Percentiles rank a stretch among this genome's conserved stretches.
phyloP scores from a whole-genome alignment of 768 basidiomycete species.

The Leccinum arenicola region DNA sequence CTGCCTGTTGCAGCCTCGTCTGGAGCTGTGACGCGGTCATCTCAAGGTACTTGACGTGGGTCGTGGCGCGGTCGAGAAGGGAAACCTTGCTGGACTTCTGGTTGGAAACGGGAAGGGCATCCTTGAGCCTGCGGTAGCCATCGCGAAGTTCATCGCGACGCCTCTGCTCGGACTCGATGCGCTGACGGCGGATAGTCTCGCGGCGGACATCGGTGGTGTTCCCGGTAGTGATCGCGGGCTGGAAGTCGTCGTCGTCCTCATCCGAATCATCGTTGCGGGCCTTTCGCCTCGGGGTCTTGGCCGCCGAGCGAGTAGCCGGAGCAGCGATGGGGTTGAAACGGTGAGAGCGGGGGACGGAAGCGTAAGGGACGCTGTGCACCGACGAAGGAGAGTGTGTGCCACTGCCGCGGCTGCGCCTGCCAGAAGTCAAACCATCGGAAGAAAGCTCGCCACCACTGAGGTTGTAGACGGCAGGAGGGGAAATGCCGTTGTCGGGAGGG shows the following conservation, averaged over 20 bases:
- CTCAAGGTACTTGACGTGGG: slow-evolving; percentile 85
- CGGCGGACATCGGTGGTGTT: slow-evolving; percentile 68
- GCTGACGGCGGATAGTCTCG: slow-evolving; percentile 87
- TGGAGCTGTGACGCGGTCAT: slow-evolving; percentile 73
- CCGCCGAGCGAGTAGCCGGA: slow-evolving; percentile 49
- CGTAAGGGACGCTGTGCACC: slow-evolving; percentile 48
- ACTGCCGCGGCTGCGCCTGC: slow-evolving; percentile 68
- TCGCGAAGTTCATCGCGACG: slow-evolving; percentile 91
- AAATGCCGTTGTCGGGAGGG: slow-evolving; percentile 65
- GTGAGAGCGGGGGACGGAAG: slow-evolving; percentile 69
- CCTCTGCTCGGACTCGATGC: slow-evolving; percentile 92
- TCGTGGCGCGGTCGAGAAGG: slow-evolving; percentile 83
- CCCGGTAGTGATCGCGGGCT: slow-evolving; percentile 44
- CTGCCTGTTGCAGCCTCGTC: slow-evolving; percentile 72
- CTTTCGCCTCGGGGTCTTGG: slow-evolving; percentile 47
- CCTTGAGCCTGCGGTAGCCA: slow-evolving; percentile 87
- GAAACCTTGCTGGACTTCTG: slow-evolving; percentile 94
- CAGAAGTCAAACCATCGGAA: slow-evolving; percentile 67
- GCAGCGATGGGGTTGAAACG: slow-evolving; percentile 73
- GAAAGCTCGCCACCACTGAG: slow-evolving; percentile 69
- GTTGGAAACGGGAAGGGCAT: slow-evolving; percentile 83
- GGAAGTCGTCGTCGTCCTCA: slow-evolving; percentile 75
- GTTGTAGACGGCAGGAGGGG: slow-evolving; percentile 70
- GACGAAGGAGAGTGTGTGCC: slow-evolving; percentile 53
- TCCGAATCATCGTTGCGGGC: slow-evolving; percentile 64